phyloP scores from a whole-genome alignment of 2,329 filamentous ascomycete genomes.

The Graphilbum ipis-grandicollis region DNA sequence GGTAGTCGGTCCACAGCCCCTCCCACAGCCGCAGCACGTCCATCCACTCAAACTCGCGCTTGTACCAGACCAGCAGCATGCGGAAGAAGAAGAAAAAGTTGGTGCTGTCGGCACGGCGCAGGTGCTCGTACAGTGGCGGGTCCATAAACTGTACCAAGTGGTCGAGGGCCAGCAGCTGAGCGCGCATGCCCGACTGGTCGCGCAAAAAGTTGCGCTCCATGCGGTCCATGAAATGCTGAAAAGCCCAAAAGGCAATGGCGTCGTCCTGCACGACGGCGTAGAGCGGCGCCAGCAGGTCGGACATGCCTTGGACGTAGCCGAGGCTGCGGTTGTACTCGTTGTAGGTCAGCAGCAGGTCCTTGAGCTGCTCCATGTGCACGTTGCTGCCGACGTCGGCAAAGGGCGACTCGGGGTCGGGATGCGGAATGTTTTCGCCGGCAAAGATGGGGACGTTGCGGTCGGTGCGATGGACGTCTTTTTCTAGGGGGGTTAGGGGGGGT shows the following conservation, averaged over 20 bases:
- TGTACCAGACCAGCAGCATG: conserved; percentile 98
- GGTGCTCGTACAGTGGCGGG: conserved; percentile 78
- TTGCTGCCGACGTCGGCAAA: conserved; percentile 90
- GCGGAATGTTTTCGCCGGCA: conserved; percentile 86
- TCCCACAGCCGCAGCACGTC: conserved; percentile 88
- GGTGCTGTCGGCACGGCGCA: conserved; percentile 80
- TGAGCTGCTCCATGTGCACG: conserved; percentile 95
- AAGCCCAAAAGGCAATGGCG: conserved; percentile 91
- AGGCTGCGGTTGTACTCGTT: conserved; percentile 95
- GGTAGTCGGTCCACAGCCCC: conserved; percentile 79
- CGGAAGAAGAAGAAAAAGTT: conserved; percentile 99
- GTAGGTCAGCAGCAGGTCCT: conserved; percentile 96
- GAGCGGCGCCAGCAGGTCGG: conserved; percentile 83
- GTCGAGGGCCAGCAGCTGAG: conserved; percentile 77
- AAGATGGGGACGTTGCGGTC: conserved; percentile 93
- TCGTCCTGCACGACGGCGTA: conserved; percentile 98
- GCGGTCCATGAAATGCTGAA: conserved; percentile 88
- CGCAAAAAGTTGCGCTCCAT: conserved; percentile 97
- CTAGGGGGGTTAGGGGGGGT: no score
- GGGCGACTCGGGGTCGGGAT: conserved; percentile 88
- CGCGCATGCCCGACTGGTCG: conserved; percentile 90
- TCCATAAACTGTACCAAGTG: conserved; percentile 96
- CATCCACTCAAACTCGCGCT: conserved; percentile 83
- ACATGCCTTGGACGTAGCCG: conserved; percentile 98
- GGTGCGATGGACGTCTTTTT: conserved; percentile 96